These are phyloP conservation scores for Phycomyces blakesleeanus DNA, from an alignment of 192 early-diverging fungal genomes.

Conservation along the genomic window DNA sequence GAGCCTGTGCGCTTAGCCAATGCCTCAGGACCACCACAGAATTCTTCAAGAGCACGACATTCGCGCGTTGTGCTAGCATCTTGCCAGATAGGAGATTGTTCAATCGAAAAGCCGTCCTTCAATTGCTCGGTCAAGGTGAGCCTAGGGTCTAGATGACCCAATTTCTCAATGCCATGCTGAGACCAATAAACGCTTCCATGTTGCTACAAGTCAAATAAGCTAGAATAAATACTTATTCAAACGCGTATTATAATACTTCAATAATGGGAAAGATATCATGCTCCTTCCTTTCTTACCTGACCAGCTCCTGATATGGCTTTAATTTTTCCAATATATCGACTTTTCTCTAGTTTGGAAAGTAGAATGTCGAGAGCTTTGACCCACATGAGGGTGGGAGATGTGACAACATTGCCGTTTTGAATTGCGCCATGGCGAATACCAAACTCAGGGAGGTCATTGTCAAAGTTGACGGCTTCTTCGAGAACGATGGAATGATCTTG, in stretches of 20 bases:
- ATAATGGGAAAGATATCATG: too few relatives aligned
- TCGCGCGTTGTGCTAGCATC: constrained; percentile 68
- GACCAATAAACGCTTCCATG: constrained; percentile 84
- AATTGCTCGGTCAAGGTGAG: constrained; percentile 50
- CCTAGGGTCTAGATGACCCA: constrained; percentile 38
- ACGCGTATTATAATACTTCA: too few relatives aligned
- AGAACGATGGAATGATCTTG: constrained; percentile 21
- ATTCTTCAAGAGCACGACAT: constrained; percentile 58
- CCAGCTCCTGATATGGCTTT: constrained; percentile 65
- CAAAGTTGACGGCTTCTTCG: constrained; percentile 59
- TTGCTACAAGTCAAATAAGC: constrained; percentile 46
- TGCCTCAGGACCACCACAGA: constrained; percentile 55
- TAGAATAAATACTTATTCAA: too few relatives aligned
- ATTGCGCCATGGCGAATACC: constrained; percentile 44
- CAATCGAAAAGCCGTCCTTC: constrained; percentile 47
- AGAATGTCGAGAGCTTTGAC: constrained; percentile 67
- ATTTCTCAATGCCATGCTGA: constrained; percentile 35
- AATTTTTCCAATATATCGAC: constrained; percentile 27
- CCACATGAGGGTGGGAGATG: constrained; percentile 76
- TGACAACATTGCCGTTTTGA: constrained; percentile 45
- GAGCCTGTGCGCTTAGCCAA: constrained; percentile 74
- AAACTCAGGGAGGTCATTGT: constrained; percentile 60
- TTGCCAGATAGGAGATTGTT: constrained; percentile 78
- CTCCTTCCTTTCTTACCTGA: too few relatives aligned
- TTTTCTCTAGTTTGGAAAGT: constrained; percentile 41